A percentile compares a stretch with the other conserved stretches of the same genome.
Evolutionary conservation across 2,329 filamentous ascomycete species (phyloP).

Genomic region (Aspergillus piperis): DNA sequence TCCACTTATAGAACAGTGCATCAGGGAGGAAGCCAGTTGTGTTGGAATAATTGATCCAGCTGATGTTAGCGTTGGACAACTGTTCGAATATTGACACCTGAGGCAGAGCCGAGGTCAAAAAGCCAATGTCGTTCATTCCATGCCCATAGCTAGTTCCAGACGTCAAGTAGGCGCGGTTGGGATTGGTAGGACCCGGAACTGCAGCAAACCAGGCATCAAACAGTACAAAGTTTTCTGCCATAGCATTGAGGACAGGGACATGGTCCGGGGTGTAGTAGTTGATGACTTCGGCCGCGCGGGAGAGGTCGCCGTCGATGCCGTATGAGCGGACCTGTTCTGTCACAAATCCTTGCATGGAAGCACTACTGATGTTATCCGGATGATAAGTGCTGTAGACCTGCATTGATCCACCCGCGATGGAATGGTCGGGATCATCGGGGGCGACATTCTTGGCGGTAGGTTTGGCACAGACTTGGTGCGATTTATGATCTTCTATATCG

Average conservation of each 20-base stretch:
- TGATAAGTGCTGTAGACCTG: conserved; percentile 45
- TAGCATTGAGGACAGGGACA: conserved; percentile 43
- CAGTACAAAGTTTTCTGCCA: conserved; percentile 48
- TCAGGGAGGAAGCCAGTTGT: conserved; percentile 48
- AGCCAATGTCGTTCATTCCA: conserved; percentile 39
- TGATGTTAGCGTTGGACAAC: conserved; percentile 42
- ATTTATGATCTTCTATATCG: conserved; percentile 29
- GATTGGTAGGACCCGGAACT: conserved; percentile 45
- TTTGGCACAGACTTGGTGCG: conserved; percentile 39
- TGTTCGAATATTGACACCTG: conserved; percentile 46
- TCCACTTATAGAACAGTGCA: conserved; percentile 49
- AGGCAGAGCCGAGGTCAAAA: conserved; percentile 37
- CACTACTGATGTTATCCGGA: conserved; percentile 26
- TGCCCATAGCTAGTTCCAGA: conserved; percentile 46
- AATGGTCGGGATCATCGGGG: conserved; percentile 48
- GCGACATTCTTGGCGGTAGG: conserved; percentile 42
- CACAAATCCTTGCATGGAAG: conserved; percentile 46
- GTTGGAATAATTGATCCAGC: conserved; percentile 53
- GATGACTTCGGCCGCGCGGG: conserved; percentile 45
- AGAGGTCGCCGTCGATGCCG: conserved; percentile 34
- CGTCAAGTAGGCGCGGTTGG: conserved; percentile 40
- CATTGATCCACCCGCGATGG: conserved; percentile 46
- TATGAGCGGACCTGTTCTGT: conserved; percentile 45
- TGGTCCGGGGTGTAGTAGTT: conserved; percentile 48
- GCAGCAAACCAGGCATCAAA: conserved; percentile 49